These are phyloP conservation scores for Thelephora aurantiotincta DNA, from an alignment of 768 basidiomycete species.

Conservation along the genomic window DNA sequence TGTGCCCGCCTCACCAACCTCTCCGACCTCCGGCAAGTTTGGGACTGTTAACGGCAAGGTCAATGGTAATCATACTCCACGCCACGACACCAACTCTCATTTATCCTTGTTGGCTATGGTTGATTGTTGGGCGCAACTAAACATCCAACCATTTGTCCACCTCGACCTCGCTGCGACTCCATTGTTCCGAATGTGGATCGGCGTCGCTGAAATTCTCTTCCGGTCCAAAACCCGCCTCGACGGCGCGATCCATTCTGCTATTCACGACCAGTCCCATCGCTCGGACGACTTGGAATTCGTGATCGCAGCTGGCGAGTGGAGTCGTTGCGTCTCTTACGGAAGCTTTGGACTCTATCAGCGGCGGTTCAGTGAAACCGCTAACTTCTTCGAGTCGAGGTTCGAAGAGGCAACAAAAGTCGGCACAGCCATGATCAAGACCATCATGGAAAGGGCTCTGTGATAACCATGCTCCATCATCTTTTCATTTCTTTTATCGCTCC, in stretches of 20 bases:
- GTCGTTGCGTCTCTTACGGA: constrained; percentile 87
- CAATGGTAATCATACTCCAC: constrained; percentile 2
- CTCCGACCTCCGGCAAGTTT: not conserved
- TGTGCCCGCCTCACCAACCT: not conserved
- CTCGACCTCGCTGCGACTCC: constrained; percentile 91
- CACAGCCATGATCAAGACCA: constrained; percentile 79
- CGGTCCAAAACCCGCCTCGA: constrained; percentile 48
- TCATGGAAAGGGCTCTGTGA: constrained; percentile 38
- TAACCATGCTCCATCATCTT: too few species aligned
- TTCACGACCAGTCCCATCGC: constrained; percentile 67
- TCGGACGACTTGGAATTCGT: constrained; percentile 91
- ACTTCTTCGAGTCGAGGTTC: constrained; percentile 80
- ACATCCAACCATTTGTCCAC: constrained; percentile 82
- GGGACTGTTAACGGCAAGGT: constrained; percentile 2
- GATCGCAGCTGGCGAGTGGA: constrained; percentile 89
- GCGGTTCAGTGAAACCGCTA: constrained; percentile 67
- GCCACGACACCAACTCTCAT: constrained; percentile 68
- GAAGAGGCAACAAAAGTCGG: constrained; percentile 75
- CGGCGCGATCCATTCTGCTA: constrained; percentile 57
- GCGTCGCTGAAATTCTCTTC: constrained; percentile 93
- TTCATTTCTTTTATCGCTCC: too few species aligned
- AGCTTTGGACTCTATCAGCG: constrained; percentile 77
- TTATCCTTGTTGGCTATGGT: constrained; percentile 95
- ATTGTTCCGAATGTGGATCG: constrained; percentile 91
- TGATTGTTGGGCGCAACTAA: constrained; percentile 87